A percentile compares a stretch with the other conserved stretches of the same genome.
Evolutionary conservation across 148 eudicot genomes (phyloP).

Genomic region (Chenopodium formosanum): DNA sequence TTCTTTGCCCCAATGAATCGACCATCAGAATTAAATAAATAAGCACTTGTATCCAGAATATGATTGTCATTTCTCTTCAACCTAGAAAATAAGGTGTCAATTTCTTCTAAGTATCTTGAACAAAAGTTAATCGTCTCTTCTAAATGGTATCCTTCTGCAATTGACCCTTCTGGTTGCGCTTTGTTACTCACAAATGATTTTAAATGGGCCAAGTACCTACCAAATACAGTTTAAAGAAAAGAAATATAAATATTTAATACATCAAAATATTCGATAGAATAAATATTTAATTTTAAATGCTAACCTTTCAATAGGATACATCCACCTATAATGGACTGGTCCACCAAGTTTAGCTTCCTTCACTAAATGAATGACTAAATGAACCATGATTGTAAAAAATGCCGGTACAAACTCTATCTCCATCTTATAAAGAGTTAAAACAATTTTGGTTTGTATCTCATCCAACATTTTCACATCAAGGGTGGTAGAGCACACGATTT

Average conservation of each 20-base stretch:
- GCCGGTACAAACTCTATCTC: background rate
- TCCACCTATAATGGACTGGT: slow-evolving; percentile 20
- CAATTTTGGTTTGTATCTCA: background rate
- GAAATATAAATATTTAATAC: too few relatives aligned
- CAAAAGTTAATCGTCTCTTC: slow-evolving; percentile 9
- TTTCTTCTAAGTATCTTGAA: slow-evolving; percentile 1
- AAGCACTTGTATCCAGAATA: background rate
- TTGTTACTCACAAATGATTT: slow-evolving; percentile 6
- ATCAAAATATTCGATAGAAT: too few relatives aligned
- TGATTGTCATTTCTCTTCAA: background rate
- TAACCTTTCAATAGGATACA: slow-evolving; percentile 20
- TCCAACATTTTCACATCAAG: slow-evolving; percentile 6
- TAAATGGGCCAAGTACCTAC: too few relatives aligned
- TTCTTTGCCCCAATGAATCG: background rate
- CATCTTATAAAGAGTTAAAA: slow-evolving; percentile 18
- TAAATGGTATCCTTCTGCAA: slow-evolving; percentile 2
- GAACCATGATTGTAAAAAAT: slow-evolving; percentile 3
- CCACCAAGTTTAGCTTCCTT: slow-evolving; percentile 14
- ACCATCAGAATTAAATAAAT: background rate
- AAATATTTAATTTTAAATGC: too few relatives aligned
- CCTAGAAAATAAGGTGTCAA: too few relatives aligned
- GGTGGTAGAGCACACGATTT: background rate
- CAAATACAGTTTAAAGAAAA: too few relatives aligned
- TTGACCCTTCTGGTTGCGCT: slow-evolving; percentile 12
- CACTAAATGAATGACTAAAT: slow-evolving; percentile 10